Conservation (phyloP, 768 basidiomycete species). For the Psilocybe azurescens region DNA sequence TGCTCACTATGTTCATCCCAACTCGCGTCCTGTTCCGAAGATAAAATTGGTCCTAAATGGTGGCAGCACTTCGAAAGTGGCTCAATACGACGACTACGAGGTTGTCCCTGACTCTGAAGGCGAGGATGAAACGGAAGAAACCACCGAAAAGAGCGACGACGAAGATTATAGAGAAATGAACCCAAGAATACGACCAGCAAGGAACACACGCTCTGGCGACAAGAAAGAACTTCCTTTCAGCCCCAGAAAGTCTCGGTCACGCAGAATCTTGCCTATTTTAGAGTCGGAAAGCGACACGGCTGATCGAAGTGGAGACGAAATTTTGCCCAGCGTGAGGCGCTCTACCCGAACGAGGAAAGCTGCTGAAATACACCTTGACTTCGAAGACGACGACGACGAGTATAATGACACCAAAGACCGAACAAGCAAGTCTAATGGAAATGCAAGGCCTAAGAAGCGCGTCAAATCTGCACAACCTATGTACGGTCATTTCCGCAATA, state of each 20-base stretch:
- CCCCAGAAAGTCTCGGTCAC: constrained; percentile 62
- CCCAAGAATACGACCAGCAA: constrained; percentile 16
- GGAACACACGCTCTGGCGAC: constrained; percentile 19
- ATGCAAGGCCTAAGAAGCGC: constrained; percentile 26
- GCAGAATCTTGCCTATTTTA: constrained; percentile 31
- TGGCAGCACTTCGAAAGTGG: neutral
- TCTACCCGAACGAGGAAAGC: constrained; percentile 53
- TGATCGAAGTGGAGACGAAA: constrained; percentile 28
- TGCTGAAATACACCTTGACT: constrained; percentile 41
- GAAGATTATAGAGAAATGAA: constrained; percentile 15
- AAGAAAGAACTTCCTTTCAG: constrained; percentile 61
- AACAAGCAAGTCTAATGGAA: constrained; percentile 16
- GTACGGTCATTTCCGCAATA: constrained; percentile 51
- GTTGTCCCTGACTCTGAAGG: constrained; percentile 31
- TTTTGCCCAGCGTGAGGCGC: constrained; percentile 31
- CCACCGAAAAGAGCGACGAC: constrained; percentile 26
- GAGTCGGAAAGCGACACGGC: constrained; percentile 43
- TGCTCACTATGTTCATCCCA: constrained; percentile 58
- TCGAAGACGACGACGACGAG: constrained; percentile 27
- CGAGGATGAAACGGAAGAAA: constrained; percentile 29
- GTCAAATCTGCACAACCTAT: constrained; percentile 30
- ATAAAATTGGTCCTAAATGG: constrained; percentile 17
- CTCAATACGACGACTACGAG: constrained; percentile 22
- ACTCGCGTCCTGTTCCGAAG: constrained; percentile 57
- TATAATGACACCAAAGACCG: constrained; percentile 11